Evolutionary conservation across 148 eudicot genomes (phyloP).

Genomic region (Salicornia ramosissima): DNA sequence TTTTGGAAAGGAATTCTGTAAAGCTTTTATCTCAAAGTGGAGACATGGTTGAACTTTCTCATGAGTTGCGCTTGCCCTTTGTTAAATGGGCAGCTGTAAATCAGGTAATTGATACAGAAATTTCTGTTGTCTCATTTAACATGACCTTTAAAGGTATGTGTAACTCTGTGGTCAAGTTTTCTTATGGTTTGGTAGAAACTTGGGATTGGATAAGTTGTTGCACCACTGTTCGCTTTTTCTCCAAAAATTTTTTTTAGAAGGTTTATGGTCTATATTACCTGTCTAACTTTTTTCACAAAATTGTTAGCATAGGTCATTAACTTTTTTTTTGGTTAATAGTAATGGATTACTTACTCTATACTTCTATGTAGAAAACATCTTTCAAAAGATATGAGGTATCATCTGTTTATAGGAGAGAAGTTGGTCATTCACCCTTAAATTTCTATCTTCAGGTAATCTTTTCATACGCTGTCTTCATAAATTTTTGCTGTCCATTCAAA

Average conservation of each 20-base stretch:
- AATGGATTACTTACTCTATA: constrained; percentile 11
- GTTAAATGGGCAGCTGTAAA: constrained; percentile 65
- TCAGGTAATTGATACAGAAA: constrained; percentile 47
- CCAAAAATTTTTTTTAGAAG: neutral
- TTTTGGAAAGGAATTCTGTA: constrained; percentile 54
- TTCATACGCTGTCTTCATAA: constrained; percentile 9
- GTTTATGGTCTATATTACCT: neutral
- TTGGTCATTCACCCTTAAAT: constrained; percentile 88
- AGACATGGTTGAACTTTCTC: constrained; percentile 84
- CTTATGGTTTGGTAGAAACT: neutral
- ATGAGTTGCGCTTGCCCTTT: constrained; percentile 81
- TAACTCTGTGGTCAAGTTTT: neutral
- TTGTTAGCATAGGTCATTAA: neutral
- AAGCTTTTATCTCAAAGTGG: constrained; percentile 86
- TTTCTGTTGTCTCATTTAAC: neutral
- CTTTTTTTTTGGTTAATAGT: neutral
- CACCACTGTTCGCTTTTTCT: neutral
- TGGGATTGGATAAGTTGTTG: neutral
- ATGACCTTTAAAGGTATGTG: neutral
- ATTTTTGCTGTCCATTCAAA: neutral
- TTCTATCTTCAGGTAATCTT: constrained; percentile 76
- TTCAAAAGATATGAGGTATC: constrained; percentile 88
- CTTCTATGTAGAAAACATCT: constrained; percentile 62
- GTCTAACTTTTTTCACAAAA: too few species aligned
- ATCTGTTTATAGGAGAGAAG: constrained; percentile 78